Conservation (phyloP, 768 basidiomycete species). For the Russula abietina region DNA sequence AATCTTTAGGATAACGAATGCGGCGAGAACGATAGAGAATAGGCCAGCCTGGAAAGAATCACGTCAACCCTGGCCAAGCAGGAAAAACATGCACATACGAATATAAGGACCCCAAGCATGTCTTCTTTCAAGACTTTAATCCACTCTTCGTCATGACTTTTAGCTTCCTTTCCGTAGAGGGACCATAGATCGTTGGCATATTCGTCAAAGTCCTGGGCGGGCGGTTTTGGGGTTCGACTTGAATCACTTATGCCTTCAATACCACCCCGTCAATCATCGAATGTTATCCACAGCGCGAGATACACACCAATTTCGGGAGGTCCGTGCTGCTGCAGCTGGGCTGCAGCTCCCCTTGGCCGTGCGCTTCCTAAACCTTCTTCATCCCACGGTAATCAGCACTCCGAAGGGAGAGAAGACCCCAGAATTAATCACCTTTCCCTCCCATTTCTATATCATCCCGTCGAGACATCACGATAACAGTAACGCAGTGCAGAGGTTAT, state of each 20-base stretch:
- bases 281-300: neutral
- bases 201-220: constrained; percentile 8
- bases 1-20: constrained; percentile 8
- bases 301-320: neutral
- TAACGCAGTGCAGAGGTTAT: too few relatives aligned
- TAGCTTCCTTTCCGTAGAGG: neutral
- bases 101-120: neutral
- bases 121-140: neutral
- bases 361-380: too few relatives aligned
- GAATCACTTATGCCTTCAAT: neutral
- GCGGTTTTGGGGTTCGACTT: neutral
- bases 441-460: neutral
- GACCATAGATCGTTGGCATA: constrained; percentile 1
- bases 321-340: neutral
- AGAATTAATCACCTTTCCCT: neutral
- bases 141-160: neutral
- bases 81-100: neutral
- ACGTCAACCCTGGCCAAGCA: neutral
- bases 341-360: neutral
- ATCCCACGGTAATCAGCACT: neutral
- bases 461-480: too few relatives aligned
- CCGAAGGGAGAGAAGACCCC: neutral
- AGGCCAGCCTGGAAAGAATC: constrained; percentile 9
- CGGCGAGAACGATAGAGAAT: constrained; percentile 12
- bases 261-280: too few relatives aligned